Evolutionary conservation across 1,284 basidiomycete species (phyloP).

Genomic region (Trichosporon sp.): DNA sequence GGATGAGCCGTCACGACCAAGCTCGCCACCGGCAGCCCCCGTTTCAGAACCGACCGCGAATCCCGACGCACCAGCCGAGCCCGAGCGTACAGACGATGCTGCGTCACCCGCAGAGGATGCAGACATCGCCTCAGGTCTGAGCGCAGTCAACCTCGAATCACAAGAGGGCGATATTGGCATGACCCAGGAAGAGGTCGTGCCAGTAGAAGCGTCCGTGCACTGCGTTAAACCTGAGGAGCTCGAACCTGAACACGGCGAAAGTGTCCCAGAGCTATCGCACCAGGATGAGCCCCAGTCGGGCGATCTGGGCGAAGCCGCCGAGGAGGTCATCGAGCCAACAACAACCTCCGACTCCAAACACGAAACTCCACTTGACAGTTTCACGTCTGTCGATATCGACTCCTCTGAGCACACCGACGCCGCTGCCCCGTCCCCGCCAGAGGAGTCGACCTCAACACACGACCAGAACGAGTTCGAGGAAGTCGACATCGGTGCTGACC

Average conservation of each 20-base stretch:
- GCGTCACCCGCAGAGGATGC: not conserved
- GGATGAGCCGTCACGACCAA: not conserved
- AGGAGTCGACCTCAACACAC: not conserved
- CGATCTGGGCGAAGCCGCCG: conserved; percentile 6
- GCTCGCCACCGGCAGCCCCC: not conserved
- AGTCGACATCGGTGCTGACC: not conserved
- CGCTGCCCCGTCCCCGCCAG: not conserved
- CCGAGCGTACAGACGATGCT: not conserved
- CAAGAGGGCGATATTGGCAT: conserved; percentile 14
- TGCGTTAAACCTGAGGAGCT: not conserved
- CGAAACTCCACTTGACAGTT: not conserved
- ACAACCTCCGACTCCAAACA: not conserved
- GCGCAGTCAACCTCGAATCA: conserved; percentile 8
- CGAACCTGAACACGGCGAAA: conserved; percentile 1
- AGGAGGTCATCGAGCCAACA: not conserved
- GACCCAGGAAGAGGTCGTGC: not conserved
- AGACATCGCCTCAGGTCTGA: not conserved
- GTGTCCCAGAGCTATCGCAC: not conserved
- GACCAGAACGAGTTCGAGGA: conserved; percentile 7
- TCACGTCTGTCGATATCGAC: not conserved
- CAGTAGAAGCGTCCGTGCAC: conserved; percentile 12
- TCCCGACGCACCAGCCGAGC: not conserved
- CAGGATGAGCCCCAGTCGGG: not conserved
- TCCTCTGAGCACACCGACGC: not conserved
- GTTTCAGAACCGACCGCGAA: not conserved